These are phyloP conservation scores for Rhizopus arrhizus DNA, from an alignment of 371 early-diverging fungal species.

Conservation along the genomic window DNA sequence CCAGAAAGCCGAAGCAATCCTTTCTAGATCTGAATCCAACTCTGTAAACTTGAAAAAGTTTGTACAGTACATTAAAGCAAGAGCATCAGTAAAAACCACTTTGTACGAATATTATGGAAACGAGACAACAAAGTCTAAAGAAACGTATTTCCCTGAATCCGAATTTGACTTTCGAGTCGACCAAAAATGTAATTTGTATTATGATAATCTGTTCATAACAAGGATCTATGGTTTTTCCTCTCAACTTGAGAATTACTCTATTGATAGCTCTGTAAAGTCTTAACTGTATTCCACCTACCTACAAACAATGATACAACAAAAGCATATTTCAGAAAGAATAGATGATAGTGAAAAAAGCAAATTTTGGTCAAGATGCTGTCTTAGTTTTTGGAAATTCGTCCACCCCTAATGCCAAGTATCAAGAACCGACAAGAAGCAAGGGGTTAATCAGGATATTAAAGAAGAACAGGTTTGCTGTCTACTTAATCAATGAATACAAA, in stretches of 20 bases:
- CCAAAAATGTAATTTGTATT: background rate
- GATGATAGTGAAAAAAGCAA: background rate
- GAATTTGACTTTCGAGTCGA: conserved; percentile 88
- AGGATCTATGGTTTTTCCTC: too few relatives aligned
- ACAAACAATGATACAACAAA: too few relatives aligned
- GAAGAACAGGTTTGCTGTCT: conserved; percentile 2
- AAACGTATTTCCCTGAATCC: conserved; percentile 61
- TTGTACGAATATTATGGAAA: background rate
- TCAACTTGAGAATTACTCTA: too few relatives aligned
- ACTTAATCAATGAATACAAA: conserved; percentile 9
- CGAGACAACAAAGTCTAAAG: background rate
- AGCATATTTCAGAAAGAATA: too few relatives aligned
- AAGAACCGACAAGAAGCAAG: conserved; percentile 7
- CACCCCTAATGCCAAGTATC: conserved; percentile 6
- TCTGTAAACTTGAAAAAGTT: background rate
- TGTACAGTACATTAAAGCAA: background rate
- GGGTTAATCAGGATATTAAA: background rate
- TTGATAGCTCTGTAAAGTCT: too few relatives aligned
- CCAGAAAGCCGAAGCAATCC: background rate
- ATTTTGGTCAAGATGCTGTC: conserved; percentile 6
- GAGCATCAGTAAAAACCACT: background rate
- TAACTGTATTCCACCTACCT: too few relatives aligned
- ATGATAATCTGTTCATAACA: background rate
- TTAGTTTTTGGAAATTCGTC: conserved; percentile 10
- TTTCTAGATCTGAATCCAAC: background rate